Percentiles rank a stretch among this genome's conserved stretches.
Evolutionary conservation across 2,329 filamentous ascomycete genomes (phyloP).

Genomic region (Niveomyces coronatus): DNA sequence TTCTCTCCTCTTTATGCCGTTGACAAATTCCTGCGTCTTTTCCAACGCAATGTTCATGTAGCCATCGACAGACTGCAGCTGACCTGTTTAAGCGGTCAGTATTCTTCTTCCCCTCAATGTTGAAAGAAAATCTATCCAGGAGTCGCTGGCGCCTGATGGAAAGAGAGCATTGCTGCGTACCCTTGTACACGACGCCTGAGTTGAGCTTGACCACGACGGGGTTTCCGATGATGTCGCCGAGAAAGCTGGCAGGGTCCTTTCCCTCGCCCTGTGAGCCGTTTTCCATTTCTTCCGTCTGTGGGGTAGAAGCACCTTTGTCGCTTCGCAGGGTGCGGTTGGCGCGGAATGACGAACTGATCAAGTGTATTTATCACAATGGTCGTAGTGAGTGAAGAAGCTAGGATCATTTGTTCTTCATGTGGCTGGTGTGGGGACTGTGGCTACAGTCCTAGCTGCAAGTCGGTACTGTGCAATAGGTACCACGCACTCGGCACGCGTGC

Average conservation of each 20-base stretch:
- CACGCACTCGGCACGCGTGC: no score
- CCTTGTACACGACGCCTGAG: conserved; percentile 97
- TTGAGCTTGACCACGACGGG: conserved; percentile 96
- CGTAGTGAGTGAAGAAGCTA: no score
- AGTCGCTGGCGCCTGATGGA: background rate
- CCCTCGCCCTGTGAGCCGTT: conserved; percentile 65
- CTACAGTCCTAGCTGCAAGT: no score
- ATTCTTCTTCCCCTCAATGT: no score
- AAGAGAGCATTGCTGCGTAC: conserved; percentile 32
- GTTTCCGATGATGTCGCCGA: conserved; percentile 88
- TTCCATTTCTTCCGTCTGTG: conserved; percentile 48
- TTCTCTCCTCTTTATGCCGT: conserved; percentile 68
- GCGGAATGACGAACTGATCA: no score
- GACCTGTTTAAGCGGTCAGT: conserved; percentile 46
- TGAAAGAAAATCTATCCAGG: no score
- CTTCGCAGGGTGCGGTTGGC: no score
- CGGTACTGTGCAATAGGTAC: no score
- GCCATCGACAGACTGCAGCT: conserved; percentile 92
- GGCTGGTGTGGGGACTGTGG: no score
- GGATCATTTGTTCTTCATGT: no score
- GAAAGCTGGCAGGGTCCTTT: conserved; percentile 86
- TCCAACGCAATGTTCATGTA: conserved; percentile 99
- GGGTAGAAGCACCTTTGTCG: background rate
- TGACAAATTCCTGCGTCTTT: conserved; percentile 85
- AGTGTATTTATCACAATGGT: no score